These are phyloP conservation scores for Starmerella bombi DNA, from an alignment of 805 yeast genomes.

Conservation along the genomic window DNA sequence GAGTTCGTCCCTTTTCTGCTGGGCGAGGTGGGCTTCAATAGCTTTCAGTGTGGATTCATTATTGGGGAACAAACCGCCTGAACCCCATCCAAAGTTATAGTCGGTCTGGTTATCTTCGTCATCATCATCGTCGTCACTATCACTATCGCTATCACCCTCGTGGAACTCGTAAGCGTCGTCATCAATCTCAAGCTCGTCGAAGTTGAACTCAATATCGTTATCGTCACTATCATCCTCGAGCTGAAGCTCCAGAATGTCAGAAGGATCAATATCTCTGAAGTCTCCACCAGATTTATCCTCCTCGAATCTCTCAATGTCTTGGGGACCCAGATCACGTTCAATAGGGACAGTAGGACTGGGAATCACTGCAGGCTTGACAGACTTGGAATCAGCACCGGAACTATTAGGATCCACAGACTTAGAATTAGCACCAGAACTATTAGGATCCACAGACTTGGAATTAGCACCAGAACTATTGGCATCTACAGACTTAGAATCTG, in stretches of 20 bases:
- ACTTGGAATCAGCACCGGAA: not conserved
- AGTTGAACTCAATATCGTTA: slow-evolving; percentile 42
- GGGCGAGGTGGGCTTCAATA: slow-evolving; percentile 13
- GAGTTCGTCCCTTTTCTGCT: not conserved
- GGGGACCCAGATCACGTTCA: slow-evolving; percentile 1
- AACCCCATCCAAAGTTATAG: slow-evolving; percentile 29
- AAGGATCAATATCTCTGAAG: slow-evolving; percentile 14
- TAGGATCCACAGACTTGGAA: not conserved
- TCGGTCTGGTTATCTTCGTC: slow-evolving; percentile 28
- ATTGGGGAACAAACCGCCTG: slow-evolving; percentile 28
- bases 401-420: not conserved
- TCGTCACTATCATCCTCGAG: slow-evolving; percentile 25
- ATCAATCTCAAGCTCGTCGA: slow-evolving; percentile 42
- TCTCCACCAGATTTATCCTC: slow-evolving; percentile 13
- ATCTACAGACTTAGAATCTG: not conserved
- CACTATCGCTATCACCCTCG: slow-evolving; percentile 27
- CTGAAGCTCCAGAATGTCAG: slow-evolving; percentile 25
- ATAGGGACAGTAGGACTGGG: no score
- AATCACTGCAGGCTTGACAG: no score
- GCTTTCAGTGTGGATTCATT: slow-evolving; percentile 13
- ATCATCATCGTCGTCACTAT: slow-evolving; percentile 29
- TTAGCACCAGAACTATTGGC: not conserved
- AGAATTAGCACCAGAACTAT: not conserved
- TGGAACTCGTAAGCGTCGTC: slow-evolving; percentile 26
- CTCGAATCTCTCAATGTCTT: not conserved